Base-by-base conservation (phyloP, 768 basidiomycete species). In the Suillus placidus region DNA sequence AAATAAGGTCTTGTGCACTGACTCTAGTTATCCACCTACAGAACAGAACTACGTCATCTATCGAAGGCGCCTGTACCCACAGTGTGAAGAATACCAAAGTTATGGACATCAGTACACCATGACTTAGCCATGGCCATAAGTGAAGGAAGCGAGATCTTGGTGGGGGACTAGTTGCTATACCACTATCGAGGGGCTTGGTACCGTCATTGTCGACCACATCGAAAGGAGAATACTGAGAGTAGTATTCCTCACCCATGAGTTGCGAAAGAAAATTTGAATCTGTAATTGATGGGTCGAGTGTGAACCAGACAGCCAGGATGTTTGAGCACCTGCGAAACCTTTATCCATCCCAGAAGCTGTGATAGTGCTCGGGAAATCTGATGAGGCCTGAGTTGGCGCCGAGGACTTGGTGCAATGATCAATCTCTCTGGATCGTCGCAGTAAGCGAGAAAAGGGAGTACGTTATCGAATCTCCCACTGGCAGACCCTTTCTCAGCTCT, bases 51-150 rank as follows among this genome's bases (percentile, higher is more conserved):
- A 52, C 14, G 14, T 52, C 51, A 16, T 52, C 51, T 3, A 52
- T 52, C 14, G 14, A 52, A 18, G 51, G 51, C 26, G 51, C 26
- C 26, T 14, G 26, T n/a, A 52, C 38, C 66, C 68, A 69, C 40
- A 67, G 51, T 34, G 35, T n/a, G 34, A 67, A 63, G 38, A 65
- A 60, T 14, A 60, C 1, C 13, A 51, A 6, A 23, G 49, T 52
- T n/a, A 64, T 12, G 32, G 60, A 43, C 20, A 54, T 12, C 5
- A 65, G 55, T 18, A 54, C 40, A n/a, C 60, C 55, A 10, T 60
- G 65, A 26, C 35, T 45, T 35, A 68, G 34, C 65, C 68, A 67
- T 57, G 26, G 14, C 51, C 26, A 52, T 2, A 7, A 6, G 26
- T 30, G 51, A 18, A 30, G 26, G 26, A 8, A 30, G 26, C 26